Evolutionary conservation across 106 monocot species (phyloP).

Genomic region (Triglochin maritima): DNA sequence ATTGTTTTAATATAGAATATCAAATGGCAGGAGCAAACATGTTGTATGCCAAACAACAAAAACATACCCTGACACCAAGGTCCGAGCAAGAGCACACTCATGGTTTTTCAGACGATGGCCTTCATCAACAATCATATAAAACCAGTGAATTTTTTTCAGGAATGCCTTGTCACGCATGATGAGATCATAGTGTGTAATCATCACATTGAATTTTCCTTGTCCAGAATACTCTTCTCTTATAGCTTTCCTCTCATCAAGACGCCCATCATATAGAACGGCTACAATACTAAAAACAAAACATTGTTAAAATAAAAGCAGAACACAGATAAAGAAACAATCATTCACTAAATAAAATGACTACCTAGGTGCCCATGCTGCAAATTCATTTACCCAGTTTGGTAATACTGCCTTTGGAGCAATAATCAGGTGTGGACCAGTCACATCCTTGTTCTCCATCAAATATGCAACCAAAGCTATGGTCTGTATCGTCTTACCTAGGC

Average conservation of each 20-base stretch:
- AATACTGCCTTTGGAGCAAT: slow-evolving; percentile 96
- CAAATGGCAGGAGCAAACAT: neutral
- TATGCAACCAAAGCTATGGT: slow-evolving; percentile 85
- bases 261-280: slow-evolving; percentile 89
- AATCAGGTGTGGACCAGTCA: slow-evolving; percentile 85
- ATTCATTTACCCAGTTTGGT: slow-evolving; percentile 90
- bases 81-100: slow-evolving; percentile 87
- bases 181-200: slow-evolving; percentile 96
- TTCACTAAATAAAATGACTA: slow-evolving; percentile 11
- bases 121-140: slow-evolving; percentile 97
- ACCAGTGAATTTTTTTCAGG: slow-evolving; percentile 90
- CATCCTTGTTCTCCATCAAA: slow-evolving; percentile 77
- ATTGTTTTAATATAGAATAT: too few species aligned
- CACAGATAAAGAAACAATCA: neutral
- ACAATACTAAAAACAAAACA: slow-evolving; percentile 40
- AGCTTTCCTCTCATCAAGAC: slow-evolving; percentile 86
- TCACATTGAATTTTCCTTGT: slow-evolving; percentile 73
- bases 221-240: slow-evolving; percentile 69
- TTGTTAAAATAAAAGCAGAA: slow-evolving; percentile 4
- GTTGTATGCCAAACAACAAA: neutral
- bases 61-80: slow-evolving; percentile 78
- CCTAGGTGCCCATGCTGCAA: slow-evolving; percentile 93
- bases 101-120: slow-evolving; percentile 97
- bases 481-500: slow-evolving; percentile 98
- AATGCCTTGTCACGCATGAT: slow-evolving; percentile 91